Evolutionary conservation across 306 rosid genomes (phyloP), one percentile per base, ranked within the genome.

Genomic region (Fragaria ananassa): DNA sequence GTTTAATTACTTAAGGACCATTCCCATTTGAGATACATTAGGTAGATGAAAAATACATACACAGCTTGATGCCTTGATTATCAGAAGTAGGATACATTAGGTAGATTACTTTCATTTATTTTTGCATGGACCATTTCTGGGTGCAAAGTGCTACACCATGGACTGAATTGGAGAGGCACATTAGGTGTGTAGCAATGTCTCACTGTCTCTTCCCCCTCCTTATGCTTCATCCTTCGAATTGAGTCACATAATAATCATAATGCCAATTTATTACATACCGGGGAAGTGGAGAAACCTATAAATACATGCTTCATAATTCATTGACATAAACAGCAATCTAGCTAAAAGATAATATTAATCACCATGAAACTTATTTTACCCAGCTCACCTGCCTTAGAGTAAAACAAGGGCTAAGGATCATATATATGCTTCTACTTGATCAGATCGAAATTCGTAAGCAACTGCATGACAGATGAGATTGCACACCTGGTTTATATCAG

Each of bases 101-200:
- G 62, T 68, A 53, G 35, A 45, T 78, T 82, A 72, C 70, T 74
- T 34, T 68, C 44, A 75, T 34, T 63, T 31, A 23, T 63, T 64
- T 71, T 42, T 53, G 80, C 56, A 45, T 42, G 78, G 81, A 75
- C 76, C 81, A 66, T 65, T 72, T 71, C 15, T 60, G 8, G 4
- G 66, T 39, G 51, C 49, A 68, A 23, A 27, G n/a, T 41, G 31
- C 41, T 61, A 14, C 10, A 62, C 4, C 35, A n/a, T 62, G 66
- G 73, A 54, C 41, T 39, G 18, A 41, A 54, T 64, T 4, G 66
- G 35, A 35, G 75, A 62, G 11, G 66, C 29, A 45, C 68, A 83
- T 79, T 53, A 51, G 72, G 74, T 58, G 35, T 8, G 4, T 56
- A 3, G 61, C 61, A 56, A 56, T 56, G 61, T 56, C 61, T 56